Evolutionary conservation across 2,329 filamentous ascomycete species (phyloP).

Genomic region (Rasamsonia emersonii): DNA sequence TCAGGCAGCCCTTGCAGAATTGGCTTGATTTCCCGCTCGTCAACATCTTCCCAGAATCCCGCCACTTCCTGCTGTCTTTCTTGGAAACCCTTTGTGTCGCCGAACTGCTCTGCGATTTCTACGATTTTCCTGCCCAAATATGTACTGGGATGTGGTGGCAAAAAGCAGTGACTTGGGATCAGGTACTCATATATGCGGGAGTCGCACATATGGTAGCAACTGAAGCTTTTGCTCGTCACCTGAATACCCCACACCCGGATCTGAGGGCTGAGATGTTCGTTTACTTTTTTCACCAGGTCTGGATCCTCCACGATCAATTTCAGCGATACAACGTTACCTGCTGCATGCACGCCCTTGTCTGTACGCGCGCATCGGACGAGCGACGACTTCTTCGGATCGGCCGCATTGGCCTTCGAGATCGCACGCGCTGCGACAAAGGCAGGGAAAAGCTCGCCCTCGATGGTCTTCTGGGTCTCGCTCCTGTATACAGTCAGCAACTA

Average conservation of each 20-base stretch:
- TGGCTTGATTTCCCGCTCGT: constrained; percentile 71
- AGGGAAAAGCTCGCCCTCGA: constrained; percentile 88
- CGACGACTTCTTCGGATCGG: constrained; percentile 93
- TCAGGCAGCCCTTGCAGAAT: constrained; percentile 42
- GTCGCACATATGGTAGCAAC: constrained; percentile 89
- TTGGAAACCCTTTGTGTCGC: constrained; percentile 60
- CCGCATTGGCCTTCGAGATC: constrained; percentile 92
- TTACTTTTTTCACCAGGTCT: constrained; percentile 84
- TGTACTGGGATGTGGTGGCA: constrained; percentile 84
- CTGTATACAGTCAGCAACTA: constrained; percentile 16
- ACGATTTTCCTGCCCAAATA: constrained; percentile 75
- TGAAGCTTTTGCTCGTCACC: constrained; percentile 82
- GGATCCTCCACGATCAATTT: constrained; percentile 93
- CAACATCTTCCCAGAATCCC: constrained; percentile 73
- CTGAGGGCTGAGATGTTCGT: constrained; percentile 71
- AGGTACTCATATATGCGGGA: constrained; percentile 96
- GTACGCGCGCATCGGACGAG: constrained; percentile 90
- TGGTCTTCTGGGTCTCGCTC: constrained; percentile 67
- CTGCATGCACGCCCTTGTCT: constrained; percentile 94
- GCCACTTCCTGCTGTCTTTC: constrained; percentile 67
- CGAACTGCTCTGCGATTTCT: constrained; percentile 66
- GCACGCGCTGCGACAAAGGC: constrained; percentile 86
- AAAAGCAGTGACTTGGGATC: constrained; percentile 83
- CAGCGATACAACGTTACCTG: constrained; percentile 87
- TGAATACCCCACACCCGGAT: constrained; percentile 94